Percentiles rank a stretch among this genome's conserved stretches.
These are phyloP conservation scores for Beauveria asiatica DNA, from an alignment of 2,329 filamentous ascomycete genomes.

Conservation along the genomic window DNA sequence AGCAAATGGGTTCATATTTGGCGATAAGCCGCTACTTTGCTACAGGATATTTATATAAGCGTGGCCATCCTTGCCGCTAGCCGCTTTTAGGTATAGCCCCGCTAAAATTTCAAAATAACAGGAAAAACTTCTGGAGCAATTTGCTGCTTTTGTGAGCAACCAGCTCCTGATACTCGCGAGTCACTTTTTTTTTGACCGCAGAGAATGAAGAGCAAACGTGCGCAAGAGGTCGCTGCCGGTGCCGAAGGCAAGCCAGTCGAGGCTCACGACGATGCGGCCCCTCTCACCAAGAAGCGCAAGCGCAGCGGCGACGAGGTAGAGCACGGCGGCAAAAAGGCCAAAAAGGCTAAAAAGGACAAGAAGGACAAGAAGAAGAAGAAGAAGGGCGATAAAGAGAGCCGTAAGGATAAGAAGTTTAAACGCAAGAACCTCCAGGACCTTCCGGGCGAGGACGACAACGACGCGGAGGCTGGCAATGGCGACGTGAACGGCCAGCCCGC, in stretches of 20 bases:
- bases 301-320: conserved; percentile 19
- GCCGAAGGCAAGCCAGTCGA: conserved; percentile 19
- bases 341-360: conserved; percentile 22
- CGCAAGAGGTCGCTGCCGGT: conserved; percentile 24
- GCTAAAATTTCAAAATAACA: conserved; percentile 7
- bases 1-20: neutral
- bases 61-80: neutral
- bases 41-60: neutral
- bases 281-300: conserved; percentile 29
- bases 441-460: conserved; percentile 24
- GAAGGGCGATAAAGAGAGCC: conserved; percentile 23
- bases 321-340: conserved; percentile 23
- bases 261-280: conserved; percentile 16
- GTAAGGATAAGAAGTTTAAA: conserved; percentile 34
- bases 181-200: neutral
- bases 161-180: neutral
- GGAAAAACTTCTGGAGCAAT: conserved; percentile 8
- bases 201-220: conserved; percentile 32
- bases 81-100: neutral
- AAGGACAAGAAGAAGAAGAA: conserved; percentile 30
- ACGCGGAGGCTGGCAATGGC: conserved; percentile 14
- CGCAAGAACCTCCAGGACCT: conserved; percentile 30
- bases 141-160: neutral
- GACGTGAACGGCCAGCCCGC: conserved; percentile 18
- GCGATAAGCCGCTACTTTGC: neutral